A percentile compares a stretch with the other conserved stretches of the same genome.
Evolutionary conservation across 129 eudicot genomes (phyloP).

Genomic region (Solidago caesia): DNA sequence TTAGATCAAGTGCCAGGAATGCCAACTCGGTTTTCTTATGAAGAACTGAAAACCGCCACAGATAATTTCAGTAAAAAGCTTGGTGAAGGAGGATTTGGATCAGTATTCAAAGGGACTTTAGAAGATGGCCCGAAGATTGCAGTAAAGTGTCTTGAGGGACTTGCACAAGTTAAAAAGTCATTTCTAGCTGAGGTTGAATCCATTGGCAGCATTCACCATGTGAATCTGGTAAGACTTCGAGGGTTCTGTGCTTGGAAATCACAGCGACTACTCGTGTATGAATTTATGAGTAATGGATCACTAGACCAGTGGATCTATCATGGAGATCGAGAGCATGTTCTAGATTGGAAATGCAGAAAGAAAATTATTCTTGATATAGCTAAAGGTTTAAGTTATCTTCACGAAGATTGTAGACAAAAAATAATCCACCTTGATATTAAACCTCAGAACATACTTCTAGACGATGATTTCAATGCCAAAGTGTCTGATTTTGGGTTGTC

Average conservation of each 20-base stretch:
- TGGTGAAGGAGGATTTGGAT: conserved; percentile 54
- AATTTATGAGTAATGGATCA: conserved; percentile 43
- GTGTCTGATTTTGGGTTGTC: no score
- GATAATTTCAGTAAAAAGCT: conserved; percentile 42
- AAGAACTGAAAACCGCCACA: conserved; percentile 36
- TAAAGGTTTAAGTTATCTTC: no score
- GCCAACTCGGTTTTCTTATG: conserved; percentile 39
- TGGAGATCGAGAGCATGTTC: no score
- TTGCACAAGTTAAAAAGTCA: conserved; percentile 37
- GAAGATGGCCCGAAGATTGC: conserved; percentile 37
- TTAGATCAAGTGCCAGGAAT: conserved; percentile 38
- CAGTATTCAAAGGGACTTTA: conserved; percentile 39
- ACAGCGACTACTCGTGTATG: conserved; percentile 41
- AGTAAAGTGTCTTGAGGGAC: conserved; percentile 41
- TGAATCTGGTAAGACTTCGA: conserved; percentile 42
- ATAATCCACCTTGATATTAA: no score
- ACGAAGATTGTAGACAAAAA: no score
- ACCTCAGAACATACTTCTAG: no score
- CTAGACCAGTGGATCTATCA: not conserved
- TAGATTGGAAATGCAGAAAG: no score
- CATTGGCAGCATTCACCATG: conserved; percentile 54
- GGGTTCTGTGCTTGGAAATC: conserved; percentile 48
- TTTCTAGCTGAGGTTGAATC: conserved; percentile 48
- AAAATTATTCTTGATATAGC: no score
- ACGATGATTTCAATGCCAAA: no score